Conservation (phyloP, 371 early-diverging fungal genomes). For the Lichtheimia ornata region DNA sequence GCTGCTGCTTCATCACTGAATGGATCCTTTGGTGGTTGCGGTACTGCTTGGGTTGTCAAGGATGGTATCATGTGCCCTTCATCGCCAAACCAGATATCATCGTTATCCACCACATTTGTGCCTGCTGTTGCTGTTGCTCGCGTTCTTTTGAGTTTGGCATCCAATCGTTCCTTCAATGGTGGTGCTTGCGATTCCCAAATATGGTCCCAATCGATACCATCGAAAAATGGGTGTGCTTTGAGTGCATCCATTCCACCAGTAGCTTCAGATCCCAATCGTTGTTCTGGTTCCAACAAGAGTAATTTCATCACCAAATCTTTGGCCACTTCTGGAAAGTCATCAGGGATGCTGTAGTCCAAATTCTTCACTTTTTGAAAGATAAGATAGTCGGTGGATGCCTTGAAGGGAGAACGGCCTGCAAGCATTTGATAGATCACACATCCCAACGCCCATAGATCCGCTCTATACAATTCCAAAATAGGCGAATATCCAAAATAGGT, state of each 20-base stretch:
- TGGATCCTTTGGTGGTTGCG: slow-evolving; percentile 12
- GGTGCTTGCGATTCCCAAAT: slow-evolving; percentile 50
- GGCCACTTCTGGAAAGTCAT: slow-evolving; percentile 65
- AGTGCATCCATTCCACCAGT: slow-evolving; percentile 70
- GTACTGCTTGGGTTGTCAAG: not conserved
- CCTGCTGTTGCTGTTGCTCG: slow-evolving; percentile 9
- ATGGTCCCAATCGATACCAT: slow-evolving; percentile 80
- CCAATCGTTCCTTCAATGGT: slow-evolving; percentile 33
- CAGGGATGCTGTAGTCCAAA: slow-evolving; percentile 82
- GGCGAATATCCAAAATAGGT: not conserved
- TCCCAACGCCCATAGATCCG: slow-evolving; percentile 98
- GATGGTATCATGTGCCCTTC: not conserved
- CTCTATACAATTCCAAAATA: slow-evolving; percentile 38
- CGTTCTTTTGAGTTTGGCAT: slow-evolving; percentile 34
- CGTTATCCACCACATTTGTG: slow-evolving; percentile 15
- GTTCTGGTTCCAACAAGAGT: slow-evolving; percentile 74
- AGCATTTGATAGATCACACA: slow-evolving; percentile 97
- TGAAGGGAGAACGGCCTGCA: slow-evolving; percentile 94
- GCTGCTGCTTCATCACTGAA: not conserved
- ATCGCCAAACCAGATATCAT: slow-evolving; percentile 33
- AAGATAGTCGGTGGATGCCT: slow-evolving; percentile 91
- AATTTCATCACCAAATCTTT: slow-evolving; percentile 75
- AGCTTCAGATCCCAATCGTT: slow-evolving; percentile 68
- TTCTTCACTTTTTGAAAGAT: slow-evolving; percentile 94
- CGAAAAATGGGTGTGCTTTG: slow-evolving; percentile 89